phyloP scores from a whole-genome alignment of 352 stramenopile genomes.

The Pythium sp. region DNA sequence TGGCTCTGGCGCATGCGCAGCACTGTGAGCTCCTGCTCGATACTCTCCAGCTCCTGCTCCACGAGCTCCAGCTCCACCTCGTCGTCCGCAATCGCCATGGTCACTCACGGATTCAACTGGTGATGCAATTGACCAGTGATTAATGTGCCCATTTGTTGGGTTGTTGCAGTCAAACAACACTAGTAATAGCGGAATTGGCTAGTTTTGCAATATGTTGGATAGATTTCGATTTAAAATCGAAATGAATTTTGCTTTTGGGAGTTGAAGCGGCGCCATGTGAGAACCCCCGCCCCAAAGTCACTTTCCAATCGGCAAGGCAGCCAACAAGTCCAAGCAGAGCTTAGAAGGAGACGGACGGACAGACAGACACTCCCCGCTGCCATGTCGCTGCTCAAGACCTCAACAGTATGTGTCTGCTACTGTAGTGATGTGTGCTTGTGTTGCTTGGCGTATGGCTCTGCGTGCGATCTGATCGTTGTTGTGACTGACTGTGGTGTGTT shows the following conservation, averaged over 20 bases:
- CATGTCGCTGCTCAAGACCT: conserved; percentile 85
- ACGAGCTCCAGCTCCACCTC: conserved; percentile 43
- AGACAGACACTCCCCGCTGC: background rate
- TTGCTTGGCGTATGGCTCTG: background rate
- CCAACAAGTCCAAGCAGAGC: background rate
- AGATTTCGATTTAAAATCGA: background rate
- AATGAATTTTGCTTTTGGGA: background rate
- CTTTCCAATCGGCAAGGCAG: background rate
- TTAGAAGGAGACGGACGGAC: background rate
- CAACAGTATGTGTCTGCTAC: conserved; percentile 36
- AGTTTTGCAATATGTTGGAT: background rate
- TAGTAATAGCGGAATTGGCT: background rate
- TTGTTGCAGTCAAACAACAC: background rate
- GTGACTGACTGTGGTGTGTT: background rate
- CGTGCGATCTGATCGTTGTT: background rate
- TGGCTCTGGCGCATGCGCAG: conserved; percentile 54
- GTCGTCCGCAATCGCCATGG: conserved; percentile 22
- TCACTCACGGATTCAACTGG: background rate
- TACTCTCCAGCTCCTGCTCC: conserved; percentile 47
- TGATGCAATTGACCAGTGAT: conserved; percentile 5
- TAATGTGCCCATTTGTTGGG: background rate
- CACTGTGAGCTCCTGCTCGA: conserved; percentile 52
- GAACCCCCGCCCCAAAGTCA: background rate
- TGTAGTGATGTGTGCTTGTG: background rate
- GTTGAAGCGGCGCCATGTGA: background rate